Evolutionary conservation across 495 filamentous ascomycete genomes (phyloP), one percentile per base, ranked within the genome.

Genomic region (Penicillium cosmopolitanum): DNA sequence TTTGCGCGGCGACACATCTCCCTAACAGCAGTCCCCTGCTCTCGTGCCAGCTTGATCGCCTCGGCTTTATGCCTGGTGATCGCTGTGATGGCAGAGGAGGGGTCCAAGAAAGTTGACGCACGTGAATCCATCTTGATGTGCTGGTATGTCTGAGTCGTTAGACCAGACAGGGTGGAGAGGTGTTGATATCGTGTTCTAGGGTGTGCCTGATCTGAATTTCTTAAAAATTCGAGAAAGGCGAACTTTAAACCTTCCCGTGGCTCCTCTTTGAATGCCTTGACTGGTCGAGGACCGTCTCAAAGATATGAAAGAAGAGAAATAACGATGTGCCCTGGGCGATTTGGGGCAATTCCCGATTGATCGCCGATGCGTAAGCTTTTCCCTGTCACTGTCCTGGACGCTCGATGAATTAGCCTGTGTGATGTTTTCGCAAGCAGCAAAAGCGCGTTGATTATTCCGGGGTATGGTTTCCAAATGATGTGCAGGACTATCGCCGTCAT

Each of bases 1-100:
- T 80, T 79, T 16, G 77, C 77, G 47, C 77, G 66, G 34, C 75
- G 75, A 55, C 79, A 77, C 76, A 79, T 81, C 57, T 81, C 80
- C 25, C 74, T 66, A 6, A 82, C 80, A 0, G 80, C 79, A 28
- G 60, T 59, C 36, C 73, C 74, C 67, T 84, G 80, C 61, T 81
- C 77, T 53, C 80, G 73, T 0, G 80, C 81, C 13, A 82, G 65
- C 53, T 71, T 77, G n/a, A 80, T 80, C 10, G 80, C 78, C 53
- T 80, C 74, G 10, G 67, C 72, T 51, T 81, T 80, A 62, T 81
- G 79, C 54, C 76, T 76, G 16, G 80, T 80, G 54, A 82, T 76
- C 12, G 77, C 73, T 42, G 77, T 76, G 71, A 80, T 69, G 23
- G 79, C 74, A 46, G 78, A 74, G 57, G 76, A 74, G 38, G 79